Evolutionary conservation across 345 rosid species (phyloP), one percentile per base, ranked within the genome.

Genomic region (Nephelium lappaceum): DNA sequence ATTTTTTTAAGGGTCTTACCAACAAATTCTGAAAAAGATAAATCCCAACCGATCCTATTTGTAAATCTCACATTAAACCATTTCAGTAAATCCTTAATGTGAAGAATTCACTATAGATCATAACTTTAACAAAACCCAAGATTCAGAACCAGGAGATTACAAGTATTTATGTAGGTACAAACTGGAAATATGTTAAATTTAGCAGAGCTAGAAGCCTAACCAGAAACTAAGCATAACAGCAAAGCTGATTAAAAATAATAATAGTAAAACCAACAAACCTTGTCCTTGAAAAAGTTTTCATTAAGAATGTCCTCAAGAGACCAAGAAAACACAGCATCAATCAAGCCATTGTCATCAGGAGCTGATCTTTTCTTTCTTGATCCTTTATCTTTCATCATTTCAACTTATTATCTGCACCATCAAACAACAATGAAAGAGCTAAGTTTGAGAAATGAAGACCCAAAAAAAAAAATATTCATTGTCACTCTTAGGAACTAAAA

Each of bases 281-380:
- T 15, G 42, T 83, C 31, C 69, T 36, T 27, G 64, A 78, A 85
- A 71, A 88, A 87, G 19, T 76, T n/a, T 38, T 80, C 69, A 51
- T 86, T 62, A 38, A 63, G 66, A 31, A 88, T 78, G 70, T 86
- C 87, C 0, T 85, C 74, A 43, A 88, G 75, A 14, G 87, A 80
- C 91, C 91, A 86, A n/a, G 85, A 80, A 61, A 65, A 81, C 53
- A 86, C 68, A 10, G n/a, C 4, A n/a, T 47, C 57, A n/a, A 55
- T 65, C 23, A 83, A 79, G 27, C 51, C 73, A 41, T 36, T 5
- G 25, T 71, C 64, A 4, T 41, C 11, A 6, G 5, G 4, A 25
- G 6, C 43, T 11, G n/a, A 31, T 60, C 11, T 73, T 12, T 58
- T 2, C 53, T 73, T 21, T 42, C 66, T 72, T 18, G 6, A 58